Evolutionary conservation across 2,329 filamentous ascomycete species (phyloP), one percentile per base, ranked within the genome.

Genomic region (Arthrobotrys pseudoclavata): DNA sequence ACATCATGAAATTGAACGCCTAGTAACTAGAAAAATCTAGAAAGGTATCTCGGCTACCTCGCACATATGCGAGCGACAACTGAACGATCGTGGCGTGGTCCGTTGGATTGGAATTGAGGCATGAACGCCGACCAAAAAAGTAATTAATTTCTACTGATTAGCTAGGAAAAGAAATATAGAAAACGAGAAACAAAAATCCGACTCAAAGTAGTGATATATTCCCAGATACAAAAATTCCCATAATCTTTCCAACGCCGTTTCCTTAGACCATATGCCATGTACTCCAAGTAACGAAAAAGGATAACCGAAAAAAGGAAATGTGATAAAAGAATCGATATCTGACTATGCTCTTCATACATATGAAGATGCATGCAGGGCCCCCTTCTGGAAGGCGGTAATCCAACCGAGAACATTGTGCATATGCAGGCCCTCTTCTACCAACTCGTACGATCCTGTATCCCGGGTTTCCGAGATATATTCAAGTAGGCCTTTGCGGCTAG

Each of bases 81-180:
- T 26, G 53, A 22, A 26, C 18, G 34, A 63, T 31, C 24, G 47
- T 63, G 68, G 68, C 20, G 47, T 64, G 60, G 52, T 50, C 26
- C 40, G 45, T 52, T 15, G 20, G 7, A 18, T 15, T 68, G 18
- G 45, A 55, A 57, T 64, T 18, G 48, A 37, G 71, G 57, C 64
- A 40, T 64, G 71, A 34, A 76, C 71, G 71, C 71, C 71, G 71
- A 76, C 71, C 20, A 52, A 45, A 57, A 60, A 42, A 55, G 20
- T 57, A 55, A 64, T 57, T 42, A 40, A 72, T 42, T 42, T 26
- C 18, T 9, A 55, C 20, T 37, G 34, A 2, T 40, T 40, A n/a
- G 4, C 37, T 12, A 15, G 37, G 31, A 57, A 72, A 64, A 42
- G 29, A 53, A 45, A 42, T 18, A 52, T 9, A 57, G 22, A 22